Base-by-base conservation (phyloP, 2,329 filamentous ascomycete genomes). In the Claviceps capensis region DNA sequence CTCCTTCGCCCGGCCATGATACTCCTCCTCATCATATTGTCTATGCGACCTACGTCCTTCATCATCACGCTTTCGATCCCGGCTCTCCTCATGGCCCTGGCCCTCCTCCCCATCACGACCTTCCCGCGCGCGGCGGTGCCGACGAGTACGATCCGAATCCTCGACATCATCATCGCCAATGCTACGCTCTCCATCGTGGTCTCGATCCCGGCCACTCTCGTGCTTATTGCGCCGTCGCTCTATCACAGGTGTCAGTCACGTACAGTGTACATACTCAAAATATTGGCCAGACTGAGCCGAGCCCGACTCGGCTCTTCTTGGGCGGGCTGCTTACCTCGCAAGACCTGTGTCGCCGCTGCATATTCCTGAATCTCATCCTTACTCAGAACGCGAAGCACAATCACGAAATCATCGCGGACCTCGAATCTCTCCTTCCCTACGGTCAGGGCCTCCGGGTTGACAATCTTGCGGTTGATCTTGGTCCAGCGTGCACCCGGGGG, bases 331-430 rank as follows among this genome's bases (percentile, higher is more conserved):
- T 62, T 72, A 88, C 85, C 86, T 79, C 89, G 79, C 55, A 96
- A 79, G 62, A 88, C 81, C 57, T 83, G 81, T 9, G 91, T 96
- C 48, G 84, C 85, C 56, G 83, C 78, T 13, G 89, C 88, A 63
- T 95, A 89, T 37, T 81, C 83, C 67, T 95, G 85, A 52, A 97
- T 95, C 62, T 97, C 89, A 59, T 94, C 87, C 67, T 86, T 87
- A 47, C 81, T 86, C 63, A 97, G 67, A 7, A 96, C 91, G 52
- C 90, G 77, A 52, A 97, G 74, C 2, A 96, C 89, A 65, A 96
- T 95, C 54, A 97, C 89, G 66, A 89, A 94, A 62, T 95, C 89
- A 54, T 89, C 80, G n/a, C 89, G 80, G 60, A 94, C 86, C 67
- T 97, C 91, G 59, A 86, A 97, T 34, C 91, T 78, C 70, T 96